Base-by-base conservation (phyloP, 2,329 filamentous ascomycete species). In the Neonectria hederae region DNA sequence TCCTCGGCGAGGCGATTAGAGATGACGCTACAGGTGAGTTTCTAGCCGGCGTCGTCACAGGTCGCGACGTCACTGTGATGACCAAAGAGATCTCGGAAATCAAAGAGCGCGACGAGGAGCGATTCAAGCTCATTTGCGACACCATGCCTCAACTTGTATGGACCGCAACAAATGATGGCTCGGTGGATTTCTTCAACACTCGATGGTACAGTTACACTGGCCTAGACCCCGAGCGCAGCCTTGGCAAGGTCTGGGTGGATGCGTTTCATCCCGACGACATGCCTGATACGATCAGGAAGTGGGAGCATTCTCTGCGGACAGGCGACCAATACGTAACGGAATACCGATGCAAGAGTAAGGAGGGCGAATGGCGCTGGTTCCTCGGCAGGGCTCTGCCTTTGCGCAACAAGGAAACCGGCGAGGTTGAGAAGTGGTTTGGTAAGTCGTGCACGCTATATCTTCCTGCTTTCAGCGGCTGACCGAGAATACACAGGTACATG, bases 191-290 rank as follows among this genome's bases (percentile, higher is more conserved):
- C 78, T 94, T 90, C 76, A 92, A 91, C 63, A 86, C 87, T 51
- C 82, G 89, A n/a, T 95, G 92, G 90, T 92, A 92, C 72, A 85
- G 87, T n/a, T 94, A 92, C 71, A 94, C 92, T 0, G 90, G 92
- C 0, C 77, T 93, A 24, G 84, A 83, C 0, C 81, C 83, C 10
- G 86, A 90, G 48, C 81, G 89, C 10, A 91, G 88, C 26, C 69
- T 90, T 2, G 91, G 90, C 0, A 73, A 82, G 30, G 85, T 85
- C 2, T 93, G 90, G 90, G 80, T 82, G 70, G 78, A 83, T 3
- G 84, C 88, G 0, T 91, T 93, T 67, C 91, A 94, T 70, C 86
- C 87, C 0, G 91, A 94, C 28, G 92, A 94, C 67, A 82, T 91
- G 76, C 69, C 79, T 0, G 81, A 84, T n/a, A 85, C 87, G 0